Percentiles rank a stretch among this genome's conserved stretches.
phyloP scores from a whole-genome alignment of 345 rosid species.

The Ailanthus altissimus region DNA sequence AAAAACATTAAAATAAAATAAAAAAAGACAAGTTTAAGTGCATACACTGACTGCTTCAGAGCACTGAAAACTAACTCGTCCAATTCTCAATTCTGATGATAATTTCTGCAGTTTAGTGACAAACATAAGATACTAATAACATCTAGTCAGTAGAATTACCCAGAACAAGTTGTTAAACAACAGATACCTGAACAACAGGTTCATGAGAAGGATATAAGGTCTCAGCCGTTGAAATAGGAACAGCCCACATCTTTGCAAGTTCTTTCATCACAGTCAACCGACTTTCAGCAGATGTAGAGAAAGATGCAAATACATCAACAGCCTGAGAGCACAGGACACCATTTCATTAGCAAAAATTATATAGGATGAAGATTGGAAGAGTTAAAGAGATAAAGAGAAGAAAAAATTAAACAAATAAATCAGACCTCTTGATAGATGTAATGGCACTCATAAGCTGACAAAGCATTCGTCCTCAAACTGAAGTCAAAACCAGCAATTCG shows the following conservation, averaged over 20 bases:
- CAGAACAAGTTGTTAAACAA: slow-evolving; percentile 21
- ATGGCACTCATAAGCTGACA: slow-evolving; percentile 51
- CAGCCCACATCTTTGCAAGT: slow-evolving; percentile 63
- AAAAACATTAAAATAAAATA: slow-evolving; percentile 17
- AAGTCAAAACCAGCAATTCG: slow-evolving; percentile 53
- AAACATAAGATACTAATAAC: slow-evolving; percentile 32
- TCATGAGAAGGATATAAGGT: slow-evolving; percentile 47
- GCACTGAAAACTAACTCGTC: slow-evolving; percentile 66
- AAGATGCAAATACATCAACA: slow-evolving; percentile 74
- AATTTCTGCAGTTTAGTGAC: slow-evolving; percentile 50
- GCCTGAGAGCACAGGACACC: slow-evolving; percentile 52
- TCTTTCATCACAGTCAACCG: slow-evolving; percentile 52
- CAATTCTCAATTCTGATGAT: slow-evolving; percentile 55
- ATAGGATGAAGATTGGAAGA: slow-evolving; percentile 1
- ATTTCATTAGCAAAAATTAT: slow-evolving; percentile 11
- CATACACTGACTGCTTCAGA: slow-evolving; percentile 48
- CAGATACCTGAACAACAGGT: slow-evolving; percentile 77
- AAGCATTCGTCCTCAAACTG: slow-evolving; percentile 21
- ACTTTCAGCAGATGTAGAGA: slow-evolving; percentile 50
- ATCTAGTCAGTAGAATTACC: slow-evolving; percentile 3
- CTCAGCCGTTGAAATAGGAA: slow-evolving; percentile 46
- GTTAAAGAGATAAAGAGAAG: not conserved
- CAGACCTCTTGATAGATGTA: slow-evolving; percentile 78
- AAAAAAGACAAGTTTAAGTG: slow-evolving; percentile 22
- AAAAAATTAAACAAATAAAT: slow-evolving; percentile 12